Evolutionary conservation across 129 eudicot genomes (phyloP).

Genomic region (Pulicaria dysenterica): DNA sequence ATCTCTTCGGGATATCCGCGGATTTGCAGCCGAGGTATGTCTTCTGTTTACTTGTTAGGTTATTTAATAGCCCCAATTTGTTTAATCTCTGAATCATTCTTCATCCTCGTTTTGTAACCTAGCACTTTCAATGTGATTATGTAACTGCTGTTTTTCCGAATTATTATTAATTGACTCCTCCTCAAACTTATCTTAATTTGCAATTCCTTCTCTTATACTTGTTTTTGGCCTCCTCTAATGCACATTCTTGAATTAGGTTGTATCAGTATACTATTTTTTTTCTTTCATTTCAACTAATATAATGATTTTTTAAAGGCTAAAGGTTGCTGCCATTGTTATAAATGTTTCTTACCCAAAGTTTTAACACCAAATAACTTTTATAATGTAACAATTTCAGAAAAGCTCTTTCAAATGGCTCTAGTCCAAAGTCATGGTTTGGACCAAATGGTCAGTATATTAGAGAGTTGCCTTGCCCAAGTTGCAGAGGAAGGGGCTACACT

Average conservation of each 20-base stretch:
- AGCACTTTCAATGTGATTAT: neutral
- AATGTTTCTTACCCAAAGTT: neutral
- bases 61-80: slow-evolving; percentile 9
- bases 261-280: neutral
- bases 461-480: slow-evolving; percentile 98
- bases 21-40: slow-evolving; percentile 67
- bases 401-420: slow-evolving; percentile 48
- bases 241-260: no score
- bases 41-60: neutral
- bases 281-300: neutral
- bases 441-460: slow-evolving; percentile 96
- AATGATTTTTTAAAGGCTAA: neutral
- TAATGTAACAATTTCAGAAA: slow-evolving; percentile 45
- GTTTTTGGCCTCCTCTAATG: no score
- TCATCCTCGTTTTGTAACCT: neutral
- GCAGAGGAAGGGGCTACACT: slow-evolving; percentile 97
- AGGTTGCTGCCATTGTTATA: neutral
- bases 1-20: slow-evolving; percentile 73
- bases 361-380: neutral
- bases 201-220: no score
- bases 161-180: no score
- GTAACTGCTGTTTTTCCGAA: neutral
- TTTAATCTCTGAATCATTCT: neutral
- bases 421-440: slow-evolving; percentile 96
- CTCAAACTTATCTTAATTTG: no score